A percentile compares a stretch with the other conserved stretches of the same genome.
Evolutionary conservation across 805 yeast genomes (phyloP).

Genomic region (Cyberlindnera samutprakarnensis): DNA sequence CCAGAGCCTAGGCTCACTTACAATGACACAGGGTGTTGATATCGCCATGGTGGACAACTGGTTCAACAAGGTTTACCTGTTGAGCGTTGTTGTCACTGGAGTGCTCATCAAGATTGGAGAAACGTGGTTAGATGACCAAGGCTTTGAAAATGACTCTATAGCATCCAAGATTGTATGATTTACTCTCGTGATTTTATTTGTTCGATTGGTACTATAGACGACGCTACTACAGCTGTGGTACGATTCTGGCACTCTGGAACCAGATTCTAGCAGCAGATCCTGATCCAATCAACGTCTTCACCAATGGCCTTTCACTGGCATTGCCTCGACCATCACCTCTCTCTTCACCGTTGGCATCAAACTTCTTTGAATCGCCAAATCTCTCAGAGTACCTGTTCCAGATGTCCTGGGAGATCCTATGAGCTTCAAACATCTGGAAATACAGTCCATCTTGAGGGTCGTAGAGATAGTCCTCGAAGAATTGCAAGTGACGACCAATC

Average conservation of each 20-base stretch:
- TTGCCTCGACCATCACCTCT: constrained; percentile 35
- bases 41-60: constrained; percentile 27
- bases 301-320: constrained; percentile 28
- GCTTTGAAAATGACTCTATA: constrained; percentile 13
- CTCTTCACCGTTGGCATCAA: constrained; percentile 45
- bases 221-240: constrained; percentile 26
- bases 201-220: too few relatives aligned
- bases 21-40: constrained; percentile 18
- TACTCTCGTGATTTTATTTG: too few relatives aligned
- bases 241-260: constrained; percentile 57
- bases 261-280: constrained; percentile 66
- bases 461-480: constrained; percentile 47
- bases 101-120: constrained; percentile 17
- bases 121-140: constrained; percentile 16
- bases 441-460: constrained; percentile 55
- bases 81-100: constrained; percentile 24
- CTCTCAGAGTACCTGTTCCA: constrained; percentile 42
- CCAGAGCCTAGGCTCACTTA: constrained; percentile 23
- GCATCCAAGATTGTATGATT: constrained; percentile 6
- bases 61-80: constrained; percentile 32
- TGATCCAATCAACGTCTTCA: constrained; percentile 51
- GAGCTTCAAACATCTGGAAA: constrained; percentile 52
- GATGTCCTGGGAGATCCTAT: constrained; percentile 41
- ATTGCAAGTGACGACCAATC: constrained; percentile 45
- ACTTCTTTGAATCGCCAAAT: constrained; percentile 48